phyloP scores from a whole-genome alignment of 1,139 yeast genomes.

The Candida albicans region DNA sequence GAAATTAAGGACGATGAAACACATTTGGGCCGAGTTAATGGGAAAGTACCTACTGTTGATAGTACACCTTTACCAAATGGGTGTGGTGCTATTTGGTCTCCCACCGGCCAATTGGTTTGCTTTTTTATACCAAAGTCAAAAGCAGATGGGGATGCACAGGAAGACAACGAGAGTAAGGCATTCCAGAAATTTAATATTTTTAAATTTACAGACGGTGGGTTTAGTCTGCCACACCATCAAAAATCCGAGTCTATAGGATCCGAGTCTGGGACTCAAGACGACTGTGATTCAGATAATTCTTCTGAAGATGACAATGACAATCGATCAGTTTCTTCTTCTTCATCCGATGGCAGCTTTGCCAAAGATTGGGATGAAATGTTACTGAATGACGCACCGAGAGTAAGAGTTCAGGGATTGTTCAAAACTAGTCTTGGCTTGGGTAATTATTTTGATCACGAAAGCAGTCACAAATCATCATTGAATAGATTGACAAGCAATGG shows the following conservation, averaged over 20 bases:
- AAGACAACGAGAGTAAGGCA: constrained; percentile 23
- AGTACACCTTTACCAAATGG: constrained; percentile 91
- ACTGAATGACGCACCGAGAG: constrained; percentile 45
- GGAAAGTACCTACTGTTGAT: constrained; percentile 42
- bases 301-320: constrained; percentile 19
- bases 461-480: constrained; percentile 22
- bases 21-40: neutral
- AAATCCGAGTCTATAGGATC: constrained; percentile 15
- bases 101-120: constrained; percentile 75
- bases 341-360: constrained; percentile 49
- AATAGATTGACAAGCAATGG: constrained; percentile 30
- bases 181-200: constrained; percentile 37
- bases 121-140: constrained; percentile 66
- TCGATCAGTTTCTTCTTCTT: constrained; percentile 14
- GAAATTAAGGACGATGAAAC: neutral
- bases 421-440: constrained; percentile 44
- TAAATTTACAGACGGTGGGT: constrained; percentile 42
- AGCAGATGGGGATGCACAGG: constrained; percentile 15
- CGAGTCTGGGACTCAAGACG: constrained; percentile 15
- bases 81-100: constrained; percentile 89
- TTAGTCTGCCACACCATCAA: constrained; percentile 17
- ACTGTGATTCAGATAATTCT: constrained; percentile 13
- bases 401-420: constrained; percentile 47
- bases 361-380: constrained; percentile 53
- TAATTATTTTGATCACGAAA: constrained; percentile 24